Evolutionary conservation across 2,329 filamentous ascomycete species (phyloP).

Genomic region (Myotisia sp.): DNA sequence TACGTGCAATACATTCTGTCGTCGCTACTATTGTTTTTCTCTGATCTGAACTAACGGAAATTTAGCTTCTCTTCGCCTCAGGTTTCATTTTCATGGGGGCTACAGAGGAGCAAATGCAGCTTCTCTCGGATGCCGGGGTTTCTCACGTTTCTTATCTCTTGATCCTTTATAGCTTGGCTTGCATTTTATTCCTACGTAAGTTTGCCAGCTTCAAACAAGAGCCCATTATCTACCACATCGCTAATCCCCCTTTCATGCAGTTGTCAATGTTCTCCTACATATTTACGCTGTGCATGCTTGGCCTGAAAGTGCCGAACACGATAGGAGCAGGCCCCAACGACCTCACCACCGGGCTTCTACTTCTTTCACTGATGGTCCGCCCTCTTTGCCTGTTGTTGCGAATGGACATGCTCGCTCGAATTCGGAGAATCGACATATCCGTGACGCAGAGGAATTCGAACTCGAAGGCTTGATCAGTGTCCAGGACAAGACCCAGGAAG

Average conservation of each 20-base stretch:
- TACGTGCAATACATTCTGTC: conserved; percentile 34
- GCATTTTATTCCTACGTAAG: conserved; percentile 74
- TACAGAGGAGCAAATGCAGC: conserved; percentile 85
- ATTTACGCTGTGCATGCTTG: conserved; percentile 58
- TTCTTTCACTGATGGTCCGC: conserved; percentile 3
- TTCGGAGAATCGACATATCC: conserved; percentile 40
- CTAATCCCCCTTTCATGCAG: conserved; percentile 22
- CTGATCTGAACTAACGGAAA: conserved; percentile 2
- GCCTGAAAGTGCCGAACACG: conserved; percentile 23
- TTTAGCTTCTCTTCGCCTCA: conserved; percentile 71
- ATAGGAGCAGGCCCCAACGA: conserved; percentile 2
- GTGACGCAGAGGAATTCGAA: conserved; percentile 86
- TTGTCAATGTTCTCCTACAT: conserved; percentile 70
- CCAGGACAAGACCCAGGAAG: conserved; percentile 19
- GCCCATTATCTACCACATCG: conserved; percentile 9
- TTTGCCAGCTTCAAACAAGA: conserved; percentile 7
- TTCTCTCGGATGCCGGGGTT: conserved; percentile 59
- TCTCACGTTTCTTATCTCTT: conserved; percentile 87
- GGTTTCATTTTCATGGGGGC: conserved; percentile 97
- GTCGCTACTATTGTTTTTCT: conserved; percentile 7
- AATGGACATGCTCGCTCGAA: conserved; percentile 33
- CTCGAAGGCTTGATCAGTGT: conserved; percentile 58
- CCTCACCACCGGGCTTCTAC: conserved; percentile 3
- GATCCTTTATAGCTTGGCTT: conserved; percentile 79
- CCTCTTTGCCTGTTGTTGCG: conserved; percentile 5